phyloP scores from a whole-genome alignment of 2,329 filamentous ascomycete genomes.

The Botryotinia globosa region DNA sequence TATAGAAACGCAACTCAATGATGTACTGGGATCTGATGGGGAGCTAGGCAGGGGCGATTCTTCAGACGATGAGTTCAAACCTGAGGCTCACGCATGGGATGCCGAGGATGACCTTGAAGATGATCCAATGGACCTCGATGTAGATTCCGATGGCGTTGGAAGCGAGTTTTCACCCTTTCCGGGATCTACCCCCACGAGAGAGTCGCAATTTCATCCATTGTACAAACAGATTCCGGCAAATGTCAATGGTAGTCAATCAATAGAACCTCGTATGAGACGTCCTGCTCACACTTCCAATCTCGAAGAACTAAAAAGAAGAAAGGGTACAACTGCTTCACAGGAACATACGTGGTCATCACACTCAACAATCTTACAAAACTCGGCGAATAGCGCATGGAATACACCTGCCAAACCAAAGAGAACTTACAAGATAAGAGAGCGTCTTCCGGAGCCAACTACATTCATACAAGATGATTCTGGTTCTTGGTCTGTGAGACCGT shows the following conservation, averaged over 20 bases:
- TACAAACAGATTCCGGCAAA: not conserved
- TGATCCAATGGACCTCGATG: constrained; percentile 8
- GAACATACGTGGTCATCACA: constrained; percentile 25
- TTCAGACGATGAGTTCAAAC: constrained; percentile 19
- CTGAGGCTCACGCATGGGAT: not conserved
- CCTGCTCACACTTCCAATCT: constrained; percentile 6
- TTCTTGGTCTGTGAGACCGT: constrained; percentile 35
- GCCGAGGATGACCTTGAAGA: constrained; percentile 7
- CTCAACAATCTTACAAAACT: constrained; percentile 29
- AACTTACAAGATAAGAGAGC: constrained; percentile 17
- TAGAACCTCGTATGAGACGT: not conserved
- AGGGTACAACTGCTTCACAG: not conserved
- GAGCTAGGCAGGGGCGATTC: not conserved
- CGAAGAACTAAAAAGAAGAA: constrained; percentile 21
- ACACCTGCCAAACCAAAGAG: constrained; percentile 12
- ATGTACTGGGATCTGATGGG: constrained; percentile 8
- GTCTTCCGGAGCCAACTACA: constrained; percentile 36
- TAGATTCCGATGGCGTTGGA: constrained; percentile 15
- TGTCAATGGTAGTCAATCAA: not conserved
- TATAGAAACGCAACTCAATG: not conserved
- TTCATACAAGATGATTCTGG: constrained; percentile 34
- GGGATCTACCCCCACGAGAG: not conserved
- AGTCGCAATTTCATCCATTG: not conserved
- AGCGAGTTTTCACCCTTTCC: constrained; percentile 9
- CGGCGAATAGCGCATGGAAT: constrained; percentile 35